Evolutionary conservation across 345 rosid species (phyloP).

Genomic region (Geranium brycei): DNA sequence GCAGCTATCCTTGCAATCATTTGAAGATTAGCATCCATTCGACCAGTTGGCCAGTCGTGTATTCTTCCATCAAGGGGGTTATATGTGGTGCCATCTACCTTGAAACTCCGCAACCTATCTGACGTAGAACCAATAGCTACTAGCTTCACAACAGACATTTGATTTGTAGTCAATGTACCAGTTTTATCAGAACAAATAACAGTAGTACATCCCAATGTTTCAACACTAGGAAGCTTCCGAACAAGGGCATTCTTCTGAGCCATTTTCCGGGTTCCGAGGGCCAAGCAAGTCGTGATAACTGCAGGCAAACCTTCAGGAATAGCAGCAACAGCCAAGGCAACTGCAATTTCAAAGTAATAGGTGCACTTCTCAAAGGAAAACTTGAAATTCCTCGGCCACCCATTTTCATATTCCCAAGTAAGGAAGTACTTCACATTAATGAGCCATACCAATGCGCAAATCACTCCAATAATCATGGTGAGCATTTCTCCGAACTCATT

Average conservation of each 20-base stretch:
- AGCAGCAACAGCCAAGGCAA: slow-evolving; percentile 69
- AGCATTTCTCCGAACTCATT: slow-evolving; percentile 51
- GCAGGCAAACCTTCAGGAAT: slow-evolving; percentile 72
- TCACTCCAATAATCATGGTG: slow-evolving; percentile 45
- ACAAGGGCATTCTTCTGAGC: slow-evolving; percentile 70
- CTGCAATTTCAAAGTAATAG: slow-evolving; percentile 60
- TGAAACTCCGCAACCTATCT: slow-evolving; percentile 32
- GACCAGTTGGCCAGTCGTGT: slow-evolving; percentile 40
- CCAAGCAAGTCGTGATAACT: slow-evolving; percentile 65
- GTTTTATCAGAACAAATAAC: slow-evolving; percentile 76
- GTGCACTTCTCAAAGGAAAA: slow-evolving; percentile 71
- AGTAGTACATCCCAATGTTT: slow-evolving; percentile 66
- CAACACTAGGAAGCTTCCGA: slow-evolving; percentile 63
- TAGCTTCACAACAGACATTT: slow-evolving; percentile 61
- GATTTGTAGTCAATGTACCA: slow-evolving; percentile 65
- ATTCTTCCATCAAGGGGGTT: slow-evolving; percentile 49
- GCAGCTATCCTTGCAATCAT: slow-evolving; percentile 55
- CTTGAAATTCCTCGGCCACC: slow-evolving; percentile 52
- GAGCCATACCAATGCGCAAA: slow-evolving; percentile 52
- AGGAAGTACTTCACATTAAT: slow-evolving; percentile 56
- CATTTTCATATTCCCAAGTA: slow-evolving; percentile 51
- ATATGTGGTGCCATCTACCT: slow-evolving; percentile 57
- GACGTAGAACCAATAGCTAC: slow-evolving; percentile 39
- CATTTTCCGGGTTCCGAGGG: slow-evolving; percentile 65
- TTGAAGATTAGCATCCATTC: slow-evolving; percentile 54